Base-by-base conservation (phyloP, 441 rosid species). In the Arabidopsis hybrid region DNA sequence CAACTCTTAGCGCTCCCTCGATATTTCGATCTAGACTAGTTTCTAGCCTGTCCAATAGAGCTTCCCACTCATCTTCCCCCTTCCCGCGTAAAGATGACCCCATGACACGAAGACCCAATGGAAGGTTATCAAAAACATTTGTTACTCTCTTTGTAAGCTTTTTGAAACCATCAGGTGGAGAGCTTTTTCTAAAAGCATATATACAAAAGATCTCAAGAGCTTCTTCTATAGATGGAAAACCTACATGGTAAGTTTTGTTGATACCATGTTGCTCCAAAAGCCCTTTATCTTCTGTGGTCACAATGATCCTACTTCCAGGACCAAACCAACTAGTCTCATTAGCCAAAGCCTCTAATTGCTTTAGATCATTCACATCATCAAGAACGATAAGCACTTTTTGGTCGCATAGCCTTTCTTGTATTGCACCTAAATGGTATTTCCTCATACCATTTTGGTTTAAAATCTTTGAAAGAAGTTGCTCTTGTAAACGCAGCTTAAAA, bases 331-430 rank as follows among this genome's bases (percentile, higher is more conserved):
- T 49, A 49, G 29, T 40, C n/a, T 40, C 11, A 17, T 49, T 17
- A 8, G 55, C 55, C 55, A 49, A 49, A 49, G 55, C 55, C 55
- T 49, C 55, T 18, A 49, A 17, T 49, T 49, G 55, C 55, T 49
- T 49, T 49, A 49, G 31, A 49, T 18, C 26, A 21, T 49, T 17
- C 2, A 49, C 55, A 49, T 49, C 55, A 49, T 67, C 71, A 34
- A 73, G 70, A 42, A 73, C 7, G 5, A 73, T 53, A 26, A 73
- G 64, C 1, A 73, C 71, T 45, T 65, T 65, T 3, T 9, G 56
- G 64, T 73, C 47, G 0, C 29, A 4, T 26, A 73, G n/a, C 45
- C 45, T 40, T 61, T 65, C 68, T 32, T 38, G 62, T 36, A 85
- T 72, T 0, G 31, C 40, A 53, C 55, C 56, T 61, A 63, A 72